These are phyloP conservation scores for Setomelanomma holmii DNA, from an alignment of 2,329 filamentous ascomycete species.

Conservation along the genomic window DNA sequence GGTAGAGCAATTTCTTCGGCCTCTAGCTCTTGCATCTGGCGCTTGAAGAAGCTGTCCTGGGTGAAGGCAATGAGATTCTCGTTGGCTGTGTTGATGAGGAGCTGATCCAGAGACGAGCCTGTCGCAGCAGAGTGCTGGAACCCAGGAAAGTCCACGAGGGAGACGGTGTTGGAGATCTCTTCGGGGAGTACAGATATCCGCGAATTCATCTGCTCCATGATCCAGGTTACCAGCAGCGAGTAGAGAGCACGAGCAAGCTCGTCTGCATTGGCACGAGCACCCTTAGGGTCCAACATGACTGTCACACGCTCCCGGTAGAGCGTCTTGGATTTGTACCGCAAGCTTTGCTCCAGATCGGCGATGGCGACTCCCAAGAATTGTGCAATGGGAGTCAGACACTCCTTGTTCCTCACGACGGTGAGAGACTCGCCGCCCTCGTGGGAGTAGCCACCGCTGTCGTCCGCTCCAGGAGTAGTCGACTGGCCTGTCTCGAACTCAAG, in stretches of 20 bases:
- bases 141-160: conserved; percentile 94
- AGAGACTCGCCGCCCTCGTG: conserved; percentile 88
- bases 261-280: conserved; percentile 89
- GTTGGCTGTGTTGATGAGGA: conserved; percentile 91
- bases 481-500: conserved; percentile 88
- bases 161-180: conserved; percentile 88
- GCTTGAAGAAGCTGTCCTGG: conserved; percentile 94
- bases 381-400: conserved; percentile 82
- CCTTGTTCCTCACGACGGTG: conserved; percentile 92
- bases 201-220: conserved; percentile 93
- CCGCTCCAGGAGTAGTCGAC: conserved; percentile 77
- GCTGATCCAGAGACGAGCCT: conserved; percentile 84
- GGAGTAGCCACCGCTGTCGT: conserved; percentile 95
- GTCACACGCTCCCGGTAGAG: conserved; percentile 97
- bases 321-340: conserved; percentile 97
- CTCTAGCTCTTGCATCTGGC: conserved; percentile 90
- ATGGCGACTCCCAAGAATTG: conserved; percentile 91
- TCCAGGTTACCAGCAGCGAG: conserved; percentile 89
- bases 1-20: conserved; percentile 90
- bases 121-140: conserved; percentile 87
- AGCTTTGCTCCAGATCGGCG: conserved; percentile 81
- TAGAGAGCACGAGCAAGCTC: conserved; percentile 93
- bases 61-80: conserved; percentile 94
- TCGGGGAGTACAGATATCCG: conserved; percentile 87
- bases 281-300: conserved; percentile 92